Evolutionary conservation across 768 basidiomycete species (phyloP).

Genomic region (Solioccasus polychromus): DNA sequence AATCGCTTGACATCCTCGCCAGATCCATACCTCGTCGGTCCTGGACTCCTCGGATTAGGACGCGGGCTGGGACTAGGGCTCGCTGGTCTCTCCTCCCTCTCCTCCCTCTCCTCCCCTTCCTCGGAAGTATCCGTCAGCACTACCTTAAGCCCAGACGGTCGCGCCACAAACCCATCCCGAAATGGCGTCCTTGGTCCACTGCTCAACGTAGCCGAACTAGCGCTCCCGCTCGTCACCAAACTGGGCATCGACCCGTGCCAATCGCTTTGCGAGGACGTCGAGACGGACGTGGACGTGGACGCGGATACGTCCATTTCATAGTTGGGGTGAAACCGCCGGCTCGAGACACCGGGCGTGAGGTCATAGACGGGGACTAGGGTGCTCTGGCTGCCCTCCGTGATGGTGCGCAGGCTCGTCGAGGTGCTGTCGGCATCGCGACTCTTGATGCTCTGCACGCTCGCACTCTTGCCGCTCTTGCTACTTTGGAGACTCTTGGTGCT

Average conservation of each 20-base stretch:
- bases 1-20: too few species aligned
- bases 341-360: too few species aligned
- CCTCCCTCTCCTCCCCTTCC: slow-evolving; percentile 20
- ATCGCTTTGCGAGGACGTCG: not conserved
- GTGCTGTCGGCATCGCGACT: slow-evolving; percentile 15
- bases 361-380: slow-evolving; percentile 10
- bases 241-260: slow-evolving; percentile 24
- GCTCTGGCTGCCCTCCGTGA: slow-evolving; percentile 19
- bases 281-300: too few species aligned
- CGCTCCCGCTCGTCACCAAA: slow-evolving; percentile 19
- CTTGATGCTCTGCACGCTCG: not conserved
- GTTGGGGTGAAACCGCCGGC: too few species aligned
- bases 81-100: not conserved
- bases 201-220: not conserved
- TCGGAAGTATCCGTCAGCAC: slow-evolving; percentile 17
- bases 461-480: too few species aligned
- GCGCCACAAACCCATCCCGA: not conserved
- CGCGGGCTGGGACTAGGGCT: too few species aligned
- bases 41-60: too few species aligned
- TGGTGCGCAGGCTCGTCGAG: slow-evolving; percentile 19
- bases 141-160: slow-evolving; percentile 22
- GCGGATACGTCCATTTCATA: too few species aligned
- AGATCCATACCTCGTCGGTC: too few species aligned
- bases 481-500: too few species aligned
- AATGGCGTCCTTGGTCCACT: too few species aligned